phyloP scores from a whole-genome alignment of 768 basidiomycete genomes.

The Mycena floridula region DNA sequence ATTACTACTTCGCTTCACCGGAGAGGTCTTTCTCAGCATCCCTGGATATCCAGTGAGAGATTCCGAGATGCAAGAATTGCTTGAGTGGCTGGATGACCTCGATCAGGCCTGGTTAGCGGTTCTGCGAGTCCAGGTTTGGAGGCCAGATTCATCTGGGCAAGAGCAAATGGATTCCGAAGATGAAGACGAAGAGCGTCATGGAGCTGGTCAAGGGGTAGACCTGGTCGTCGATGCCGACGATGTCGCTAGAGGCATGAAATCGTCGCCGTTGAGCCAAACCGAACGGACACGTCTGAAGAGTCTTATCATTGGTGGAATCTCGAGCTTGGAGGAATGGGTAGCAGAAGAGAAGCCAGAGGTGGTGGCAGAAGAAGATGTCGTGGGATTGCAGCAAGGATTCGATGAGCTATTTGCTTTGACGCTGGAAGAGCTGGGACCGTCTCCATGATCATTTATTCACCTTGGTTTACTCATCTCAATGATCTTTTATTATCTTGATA shows the following conservation, averaged over 20 bases:
- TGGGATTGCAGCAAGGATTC: no score
- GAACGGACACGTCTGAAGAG: conserved; percentile 68
- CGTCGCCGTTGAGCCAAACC: conserved; percentile 57
- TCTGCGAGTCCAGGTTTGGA: conserved; percentile 61
- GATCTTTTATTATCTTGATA: no score
- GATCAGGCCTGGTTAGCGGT: conserved; percentile 72
- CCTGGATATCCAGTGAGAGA: conserved; percentile 64
- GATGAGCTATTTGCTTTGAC: no score
- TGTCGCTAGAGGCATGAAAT: conserved; percentile 24
- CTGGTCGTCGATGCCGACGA: conserved; percentile 33
- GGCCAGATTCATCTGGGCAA: no score
- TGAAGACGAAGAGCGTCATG: background rate
- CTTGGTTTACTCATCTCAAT: no score
- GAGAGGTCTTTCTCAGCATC: conserved; percentile 55
- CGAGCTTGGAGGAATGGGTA: conserved; percentile 68
- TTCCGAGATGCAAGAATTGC: conserved; percentile 45
- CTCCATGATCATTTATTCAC: no score
- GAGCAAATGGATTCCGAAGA: background rate
- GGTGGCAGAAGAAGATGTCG: no score
- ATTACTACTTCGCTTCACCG: conserved; percentile 67
- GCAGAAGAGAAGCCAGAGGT: no score
- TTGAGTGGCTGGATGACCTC: conserved; percentile 67
- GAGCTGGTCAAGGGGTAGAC: conserved; percentile 32
- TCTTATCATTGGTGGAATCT: conserved; percentile 53
- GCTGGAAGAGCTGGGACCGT: no score